Evolutionary conservation across 805 yeast genomes (phyloP).

Genomic region (Cyberlindnera samutprakarnensis): DNA sequence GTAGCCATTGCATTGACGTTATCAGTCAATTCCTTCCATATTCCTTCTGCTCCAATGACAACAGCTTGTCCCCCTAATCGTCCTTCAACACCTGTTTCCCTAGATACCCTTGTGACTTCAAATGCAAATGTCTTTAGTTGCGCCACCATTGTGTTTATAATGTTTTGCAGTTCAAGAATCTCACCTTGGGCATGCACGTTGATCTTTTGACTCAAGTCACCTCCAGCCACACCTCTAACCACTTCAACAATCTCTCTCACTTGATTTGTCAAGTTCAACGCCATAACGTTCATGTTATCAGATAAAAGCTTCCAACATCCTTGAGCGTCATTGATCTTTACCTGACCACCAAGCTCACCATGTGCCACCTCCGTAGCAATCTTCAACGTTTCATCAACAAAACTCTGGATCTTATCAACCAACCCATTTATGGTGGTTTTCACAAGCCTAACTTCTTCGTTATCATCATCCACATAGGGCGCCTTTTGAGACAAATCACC

Average conservation of each 20-base stretch:
- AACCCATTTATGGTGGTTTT: slow-evolving; percentile 74
- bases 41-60: slow-evolving; percentile 80
- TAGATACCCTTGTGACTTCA: slow-evolving; percentile 84
- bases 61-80: slow-evolving; percentile 87
- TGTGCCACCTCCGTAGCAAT: slow-evolving; percentile 88
- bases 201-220: slow-evolving; percentile 76
- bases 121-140: slow-evolving; percentile 79
- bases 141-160: slow-evolving; percentile 88
- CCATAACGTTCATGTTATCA: slow-evolving; percentile 88
- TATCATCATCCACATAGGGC: slow-evolving; percentile 47
- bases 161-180: slow-evolving; percentile 75
- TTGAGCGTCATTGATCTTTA: slow-evolving; percentile 67
- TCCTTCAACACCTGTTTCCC: slow-evolving; percentile 90
- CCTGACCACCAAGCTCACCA: slow-evolving; percentile 86
- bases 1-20: slow-evolving; percentile 92
- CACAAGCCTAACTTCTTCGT: slow-evolving; percentile 73
- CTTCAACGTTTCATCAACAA: slow-evolving; percentile 64
- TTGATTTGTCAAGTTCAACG: slow-evolving; percentile 77
- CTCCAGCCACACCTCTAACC: slow-evolving; percentile 81
- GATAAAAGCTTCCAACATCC: slow-evolving; percentile 87
- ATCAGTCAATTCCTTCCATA: slow-evolving; percentile 86
- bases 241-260: slow-evolving; percentile 88
- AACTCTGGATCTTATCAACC: slow-evolving; percentile 73
- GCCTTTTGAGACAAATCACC: slow-evolving; percentile 80
- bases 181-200: slow-evolving; percentile 92